Conservation (phyloP, 2,329 filamentous ascomycete species). For the Tolypocladium album region DNA sequence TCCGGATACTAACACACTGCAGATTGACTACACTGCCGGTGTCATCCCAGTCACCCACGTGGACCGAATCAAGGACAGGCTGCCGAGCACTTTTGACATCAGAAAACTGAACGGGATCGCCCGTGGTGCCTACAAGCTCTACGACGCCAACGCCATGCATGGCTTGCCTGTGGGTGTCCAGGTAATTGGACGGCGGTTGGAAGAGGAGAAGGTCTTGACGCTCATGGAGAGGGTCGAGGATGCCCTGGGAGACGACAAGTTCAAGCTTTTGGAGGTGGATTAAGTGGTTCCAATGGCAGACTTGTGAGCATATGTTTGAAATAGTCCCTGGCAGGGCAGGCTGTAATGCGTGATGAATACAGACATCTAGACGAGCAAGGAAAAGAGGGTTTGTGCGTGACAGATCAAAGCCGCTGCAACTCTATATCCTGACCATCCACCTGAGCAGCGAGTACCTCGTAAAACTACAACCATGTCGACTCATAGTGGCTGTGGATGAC, state of each 20-base stretch:
- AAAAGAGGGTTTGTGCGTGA: background rate
- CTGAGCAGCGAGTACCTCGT: background rate
- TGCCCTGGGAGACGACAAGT: conserved; percentile 51
- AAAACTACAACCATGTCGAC: background rate
- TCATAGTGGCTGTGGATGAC: background rate
- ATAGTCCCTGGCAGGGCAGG: background rate
- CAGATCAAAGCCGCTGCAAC: background rate
- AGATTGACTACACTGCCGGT: conserved; percentile 79
- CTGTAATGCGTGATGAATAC: background rate
- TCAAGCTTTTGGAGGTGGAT: conserved; percentile 38
- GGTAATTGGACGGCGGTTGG: conserved; percentile 65
- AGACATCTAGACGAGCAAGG: too few relatives aligned
- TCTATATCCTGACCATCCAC: background rate
- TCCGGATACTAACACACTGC: conserved; percentile 3
- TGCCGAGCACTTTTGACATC: conserved; percentile 50
- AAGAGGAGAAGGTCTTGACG: conserved; percentile 80
- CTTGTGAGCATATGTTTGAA: background rate
- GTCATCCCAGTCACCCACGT: conserved; percentile 81
- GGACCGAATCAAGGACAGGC: conserved; percentile 54
- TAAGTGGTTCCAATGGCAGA: conserved; percentile 11
- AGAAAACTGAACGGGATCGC: conserved; percentile 68
- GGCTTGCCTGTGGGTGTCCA: conserved; percentile 82
- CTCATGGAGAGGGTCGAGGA: conserved; percentile 72
- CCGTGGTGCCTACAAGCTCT: conserved; percentile 73
- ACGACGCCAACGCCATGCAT: conserved; percentile 74